Evolutionary conservation across 2,329 filamentous ascomycete species (phyloP), one percentile per base, ranked within the genome.

Genomic region (Plectosphaerella plurivora): DNA sequence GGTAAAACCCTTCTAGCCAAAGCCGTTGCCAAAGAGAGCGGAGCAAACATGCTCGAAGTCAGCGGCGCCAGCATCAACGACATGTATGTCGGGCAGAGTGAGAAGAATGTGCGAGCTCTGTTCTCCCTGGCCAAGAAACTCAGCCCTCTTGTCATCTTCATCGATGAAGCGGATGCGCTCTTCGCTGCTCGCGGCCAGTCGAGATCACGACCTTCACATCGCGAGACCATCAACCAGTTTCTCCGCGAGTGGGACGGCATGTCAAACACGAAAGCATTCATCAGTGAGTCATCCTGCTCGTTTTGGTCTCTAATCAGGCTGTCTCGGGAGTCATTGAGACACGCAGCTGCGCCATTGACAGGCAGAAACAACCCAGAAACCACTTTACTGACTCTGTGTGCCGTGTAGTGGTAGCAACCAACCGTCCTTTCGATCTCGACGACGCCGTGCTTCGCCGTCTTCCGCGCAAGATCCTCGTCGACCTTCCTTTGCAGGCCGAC

Each of bases 181-280:
- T 88, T 99, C 52, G 89, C 89, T 24, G 86, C 88, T 15, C 84
- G 94, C 51, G 80, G 84, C 57, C 81, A 82, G 39, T 77, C 79
- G 22, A 79, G 80, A 54, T 85, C 83, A 60, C 79, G 89, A 28
- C 82, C 83, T 6, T 86, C 82, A 2, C 89, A 95, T 60, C 84
- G 92, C 48, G 93, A 97, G 67, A 87, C 94, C 51, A 92, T 97
- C 68, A 99, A 97, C 65, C 93, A 99, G 70, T 97, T 97, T 68
- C 75, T 99, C 48, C 88, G 91, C 51, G 93, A 97, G 68, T 97
- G 93, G 94, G 94, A 97, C 61, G 94, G 94, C 11, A 87, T 97
- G 76, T 76, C 76, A 51, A 88, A 89, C 60, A 81, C 85, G 46
- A 88, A 88, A 16, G 91, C 93, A 3, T 97, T 99, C 67, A 93